Evolutionary conservation across 345 rosid species (phyloP), one percentile per base, ranked within the genome.

Genomic region (Lumnitzera racemosa): DNA sequence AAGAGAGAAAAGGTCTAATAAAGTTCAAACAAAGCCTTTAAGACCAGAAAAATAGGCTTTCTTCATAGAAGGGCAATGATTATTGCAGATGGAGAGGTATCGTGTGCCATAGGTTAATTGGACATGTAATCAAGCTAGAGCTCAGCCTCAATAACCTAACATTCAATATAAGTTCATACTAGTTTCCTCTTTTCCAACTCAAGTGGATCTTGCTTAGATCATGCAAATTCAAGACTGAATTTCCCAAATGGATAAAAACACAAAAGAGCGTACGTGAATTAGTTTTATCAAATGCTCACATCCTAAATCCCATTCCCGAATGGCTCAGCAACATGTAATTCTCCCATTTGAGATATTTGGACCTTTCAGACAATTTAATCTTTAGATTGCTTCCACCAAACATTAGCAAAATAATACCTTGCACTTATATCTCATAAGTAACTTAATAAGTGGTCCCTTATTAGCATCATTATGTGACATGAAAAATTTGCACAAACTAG

Each of bases 91-190:
- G 36, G 36, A 29, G 36, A 3, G 36, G 36, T 29, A 6, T 29
- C 36, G 1, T 6, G 5, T 29, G 7, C 7, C 36, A 29, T 29
- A 29, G 36, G 7, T 3, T 29, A 6, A 29, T 6, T 29, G 36
- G 36, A 29, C 36, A 6, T 29, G 20, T 20, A 20, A 20, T 20
- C 20, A 20, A 20, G 20, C 56, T 70, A 0, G 24, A 17, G 20
- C n/a, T 70, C 2, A 25, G 25, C 13, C 61, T 67, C 13, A 59
- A 47, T 11, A 48, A 48, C 20, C 12, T 67, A 36, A 57, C 49
- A 27, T 29, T 57, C 8, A 43, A 43, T 43, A 13, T 16, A 9
- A 1, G 43, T n/a, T 20, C 31, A 16, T 12, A 13, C 23, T 57
- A 46, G 60, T 27, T 57, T 12, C 60, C 60, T 1, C 60, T 47